Evolutionary conservation across 2,329 filamentous ascomycete species (phyloP).

Genomic region (Hymenoscyphus occultus): DNA sequence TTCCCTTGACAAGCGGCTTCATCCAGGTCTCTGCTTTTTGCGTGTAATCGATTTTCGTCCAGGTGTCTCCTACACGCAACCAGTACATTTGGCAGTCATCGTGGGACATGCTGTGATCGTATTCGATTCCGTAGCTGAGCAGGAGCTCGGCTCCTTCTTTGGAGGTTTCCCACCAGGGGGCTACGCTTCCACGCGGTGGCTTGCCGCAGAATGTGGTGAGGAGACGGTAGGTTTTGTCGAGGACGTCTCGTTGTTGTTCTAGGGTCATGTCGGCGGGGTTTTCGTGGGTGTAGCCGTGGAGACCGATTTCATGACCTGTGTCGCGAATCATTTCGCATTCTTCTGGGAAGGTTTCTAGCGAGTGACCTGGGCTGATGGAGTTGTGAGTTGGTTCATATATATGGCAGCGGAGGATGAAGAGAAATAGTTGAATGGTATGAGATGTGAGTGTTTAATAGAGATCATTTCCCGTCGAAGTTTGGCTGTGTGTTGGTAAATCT

Average conservation of each 20-base stretch:
- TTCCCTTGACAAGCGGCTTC: slow-evolving; percentile 59
- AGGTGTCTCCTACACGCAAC: slow-evolving; percentile 60
- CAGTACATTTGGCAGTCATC: slow-evolving; percentile 64
- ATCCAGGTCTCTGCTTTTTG: slow-evolving; percentile 63
- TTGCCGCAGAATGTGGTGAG: slow-evolving; percentile 70
- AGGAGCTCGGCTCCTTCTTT: slow-evolving; percentile 64
- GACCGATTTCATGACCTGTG: slow-evolving; percentile 60
- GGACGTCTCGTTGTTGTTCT: slow-evolving; percentile 72
- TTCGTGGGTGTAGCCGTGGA: slow-evolving; percentile 73
- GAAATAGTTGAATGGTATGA: background rate
- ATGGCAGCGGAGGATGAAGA: background rate
- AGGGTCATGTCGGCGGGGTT: slow-evolving; percentile 68
- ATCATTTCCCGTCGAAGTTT: too few species aligned
- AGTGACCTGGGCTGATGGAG: slow-evolving; percentile 55
- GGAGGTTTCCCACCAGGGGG: slow-evolving; percentile 73
- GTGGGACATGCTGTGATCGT: slow-evolving; percentile 66
- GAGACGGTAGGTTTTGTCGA: slow-evolving; percentile 71
- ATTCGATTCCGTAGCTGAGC: slow-evolving; percentile 65
- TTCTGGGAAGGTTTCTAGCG: slow-evolving; percentile 63
- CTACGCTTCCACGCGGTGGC: slow-evolving; percentile 68
- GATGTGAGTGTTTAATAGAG: background rate
- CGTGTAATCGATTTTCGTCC: slow-evolving; percentile 66
- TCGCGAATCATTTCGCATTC: slow-evolving; percentile 61
- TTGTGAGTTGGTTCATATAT: background rate
- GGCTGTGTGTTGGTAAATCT: too few species aligned